phyloP scores from a whole-genome alignment of 805 yeast species.

The Schwanniomyces vanrijiae region DNA sequence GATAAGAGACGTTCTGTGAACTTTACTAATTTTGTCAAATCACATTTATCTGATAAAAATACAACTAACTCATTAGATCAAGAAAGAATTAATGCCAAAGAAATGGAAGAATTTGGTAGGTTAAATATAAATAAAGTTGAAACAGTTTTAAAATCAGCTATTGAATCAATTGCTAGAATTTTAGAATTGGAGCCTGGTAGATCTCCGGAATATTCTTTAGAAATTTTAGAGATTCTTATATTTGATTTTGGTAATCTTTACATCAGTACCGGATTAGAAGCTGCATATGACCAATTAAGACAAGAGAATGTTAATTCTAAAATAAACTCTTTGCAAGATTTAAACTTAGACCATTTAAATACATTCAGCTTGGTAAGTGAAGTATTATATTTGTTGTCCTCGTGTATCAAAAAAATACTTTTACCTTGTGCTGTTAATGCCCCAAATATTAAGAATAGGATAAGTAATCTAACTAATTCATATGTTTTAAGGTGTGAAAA shows the following conservation, averaged over 20 bases:
- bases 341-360: conserved; percentile 49
- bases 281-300: conserved; percentile 51
- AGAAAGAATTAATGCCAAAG: conserved; percentile 13
- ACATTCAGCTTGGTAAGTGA: conserved; percentile 57
- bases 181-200: conserved; percentile 69
- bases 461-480: conserved; percentile 61
- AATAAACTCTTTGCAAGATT: conserved; percentile 18
- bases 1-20: conserved; percentile 51
- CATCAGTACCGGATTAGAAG: conserved; percentile 73
- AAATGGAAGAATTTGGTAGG: conserved; percentile 21
- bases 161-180: conserved; percentile 76
- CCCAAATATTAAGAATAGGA: conserved; percentile 55
- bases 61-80: conserved; percentile 33
- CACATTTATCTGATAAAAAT: conserved; percentile 33
- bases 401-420: conserved; percentile 71
- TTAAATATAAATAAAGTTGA: conserved; percentile 54
- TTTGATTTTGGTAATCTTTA: conserved; percentile 73
- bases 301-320: conserved; percentile 31
- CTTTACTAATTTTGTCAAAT: conserved; percentile 57
- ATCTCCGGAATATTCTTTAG: conserved; percentile 61
- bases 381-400: conserved; percentile 63
- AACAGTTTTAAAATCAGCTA: conserved; percentile 61
- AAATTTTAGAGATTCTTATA: conserved; percentile 64
- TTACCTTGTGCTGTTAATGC: conserved; percentile 69
- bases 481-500: conserved; percentile 62